Percentiles rank a stretch among this genome's conserved stretches.
These are phyloP conservation scores for Gnomoniopsis sp. DNA, from an alignment of 2,329 filamentous ascomycete genomes.

Conservation along the genomic window DNA sequence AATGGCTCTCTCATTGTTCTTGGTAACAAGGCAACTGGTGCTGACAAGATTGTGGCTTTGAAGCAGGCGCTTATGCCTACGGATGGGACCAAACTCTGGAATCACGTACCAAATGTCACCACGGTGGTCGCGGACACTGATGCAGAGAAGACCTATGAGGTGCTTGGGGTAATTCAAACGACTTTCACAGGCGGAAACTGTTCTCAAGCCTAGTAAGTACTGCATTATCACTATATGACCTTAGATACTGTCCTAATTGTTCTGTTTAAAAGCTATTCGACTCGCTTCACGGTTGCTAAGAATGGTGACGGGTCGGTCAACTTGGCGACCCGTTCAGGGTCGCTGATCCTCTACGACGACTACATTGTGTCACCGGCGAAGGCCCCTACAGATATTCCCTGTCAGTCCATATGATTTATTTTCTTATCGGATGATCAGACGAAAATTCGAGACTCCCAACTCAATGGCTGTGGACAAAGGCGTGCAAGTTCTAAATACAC, in stretches of 20 bases:
- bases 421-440: background rate
- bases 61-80: background rate
- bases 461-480: background rate
- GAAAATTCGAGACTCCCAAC: background rate
- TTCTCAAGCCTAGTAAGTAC: constrained; percentile 1
- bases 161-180: background rate
- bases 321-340: background rate
- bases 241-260: background rate
- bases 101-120: background rate
- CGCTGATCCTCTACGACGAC: constrained; percentile 2
- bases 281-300: constrained; percentile 1
- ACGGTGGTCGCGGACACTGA: background rate
- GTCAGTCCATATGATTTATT: background rate
- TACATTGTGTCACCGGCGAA: background rate
- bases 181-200: constrained; percentile 1
- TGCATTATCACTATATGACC: background rate
- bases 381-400: background rate
- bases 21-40: background rate
- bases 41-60: background rate
- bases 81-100: background rate
- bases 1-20: background rate
- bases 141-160: background rate
- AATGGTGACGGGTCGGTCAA: background rate
- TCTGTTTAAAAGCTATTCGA: background rate
- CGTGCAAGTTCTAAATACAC: background rate